These are phyloP conservation scores for Aspergillus candidus DNA, from an alignment of 2,329 filamentous ascomycete species.

Conservation along the genomic window DNA sequence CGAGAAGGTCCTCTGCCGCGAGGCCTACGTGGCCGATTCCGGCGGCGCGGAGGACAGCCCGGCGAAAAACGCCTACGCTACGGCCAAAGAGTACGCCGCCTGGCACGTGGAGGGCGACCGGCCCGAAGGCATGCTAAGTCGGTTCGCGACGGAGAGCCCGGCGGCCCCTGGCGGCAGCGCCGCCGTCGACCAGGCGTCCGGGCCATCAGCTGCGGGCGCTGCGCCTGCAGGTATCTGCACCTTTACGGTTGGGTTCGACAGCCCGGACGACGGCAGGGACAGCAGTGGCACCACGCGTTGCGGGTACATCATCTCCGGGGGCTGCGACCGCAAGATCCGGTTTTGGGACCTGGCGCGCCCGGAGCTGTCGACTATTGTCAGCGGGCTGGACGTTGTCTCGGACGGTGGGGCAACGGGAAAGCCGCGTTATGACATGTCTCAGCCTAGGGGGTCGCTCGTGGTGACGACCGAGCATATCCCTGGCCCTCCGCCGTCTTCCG, in stretches of 20 bases:
- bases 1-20: constrained; percentile 79
- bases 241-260: constrained; percentile 66
- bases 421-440: constrained; percentile 63
- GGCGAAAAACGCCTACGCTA: constrained; percentile 32
- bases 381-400: constrained; percentile 66
- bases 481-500: constrained; percentile 26
- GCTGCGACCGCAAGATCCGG: constrained; percentile 81
- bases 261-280: constrained; percentile 56
- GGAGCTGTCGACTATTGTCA: constrained; percentile 74
- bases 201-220: constrained; percentile 10
- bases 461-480: constrained; percentile 61
- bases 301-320: constrained; percentile 79
- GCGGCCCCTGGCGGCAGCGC: constrained; percentile 24
- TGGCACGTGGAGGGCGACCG: constrained; percentile 88
- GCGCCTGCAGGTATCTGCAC: constrained; percentile 57
- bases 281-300: constrained; percentile 51
- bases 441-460: constrained; percentile 58
- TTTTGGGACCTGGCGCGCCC: constrained; percentile 85
- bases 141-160: constrained; percentile 58
- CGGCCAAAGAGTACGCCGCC: constrained; percentile 62
- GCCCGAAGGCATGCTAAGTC: constrained; percentile 76
- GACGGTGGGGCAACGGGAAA: constrained; percentile 41
- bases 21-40: constrained; percentile 67
- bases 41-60: constrained; percentile 35
- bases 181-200: constrained; percentile 52